A percentile compares a stretch with the other conserved stretches of the same genome.
Evolutionary conservation across 2,329 filamentous ascomycete genomes (phyloP).

Genomic region (Daldinia sp.): DNA sequence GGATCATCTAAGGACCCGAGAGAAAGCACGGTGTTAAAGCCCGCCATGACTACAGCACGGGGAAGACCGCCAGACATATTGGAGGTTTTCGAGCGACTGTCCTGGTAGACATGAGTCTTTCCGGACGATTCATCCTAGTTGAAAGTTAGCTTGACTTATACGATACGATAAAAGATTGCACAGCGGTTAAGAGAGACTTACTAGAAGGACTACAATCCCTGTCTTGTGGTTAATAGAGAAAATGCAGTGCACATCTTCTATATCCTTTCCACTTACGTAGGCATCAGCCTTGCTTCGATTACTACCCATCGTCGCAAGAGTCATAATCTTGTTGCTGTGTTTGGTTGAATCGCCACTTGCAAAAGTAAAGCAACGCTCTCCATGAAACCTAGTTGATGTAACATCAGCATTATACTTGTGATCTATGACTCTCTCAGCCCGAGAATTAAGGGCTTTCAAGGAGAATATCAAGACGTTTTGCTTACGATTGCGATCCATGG

Average conservation of each 20-base stretch:
- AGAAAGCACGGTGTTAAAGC: neutral
- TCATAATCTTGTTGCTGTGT: neutral
- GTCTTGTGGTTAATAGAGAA: slow-evolving; percentile 21
- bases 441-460: neutral
- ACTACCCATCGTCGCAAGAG: slow-evolving; percentile 17
- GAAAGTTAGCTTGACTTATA: neutral
- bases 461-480: slow-evolving; percentile 7
- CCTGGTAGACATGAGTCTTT: slow-evolving; percentile 11
- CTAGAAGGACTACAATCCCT: slow-evolving; percentile 24
- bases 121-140: neutral
- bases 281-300: slow-evolving; percentile 7
- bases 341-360: neutral
- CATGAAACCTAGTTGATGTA: neutral
- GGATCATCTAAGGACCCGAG: neutral
- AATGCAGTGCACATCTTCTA: slow-evolving; percentile 8
- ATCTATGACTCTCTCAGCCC: slow-evolving; percentile 7
- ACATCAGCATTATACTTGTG: neutral
- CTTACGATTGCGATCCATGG: neutral
- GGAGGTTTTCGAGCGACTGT: neutral
- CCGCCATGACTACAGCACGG: slow-evolving; percentile 5
- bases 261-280: slow-evolving; percentile 15
- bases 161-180: neutral
- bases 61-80: neutral
- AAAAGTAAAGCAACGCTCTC: slow-evolving; percentile 7
- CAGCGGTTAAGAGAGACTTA: slow-evolving; percentile 5